Evolutionary conservation across 352 stramenopile species (phyloP).

Genomic region (Globisporangium cystogenes): DNA sequence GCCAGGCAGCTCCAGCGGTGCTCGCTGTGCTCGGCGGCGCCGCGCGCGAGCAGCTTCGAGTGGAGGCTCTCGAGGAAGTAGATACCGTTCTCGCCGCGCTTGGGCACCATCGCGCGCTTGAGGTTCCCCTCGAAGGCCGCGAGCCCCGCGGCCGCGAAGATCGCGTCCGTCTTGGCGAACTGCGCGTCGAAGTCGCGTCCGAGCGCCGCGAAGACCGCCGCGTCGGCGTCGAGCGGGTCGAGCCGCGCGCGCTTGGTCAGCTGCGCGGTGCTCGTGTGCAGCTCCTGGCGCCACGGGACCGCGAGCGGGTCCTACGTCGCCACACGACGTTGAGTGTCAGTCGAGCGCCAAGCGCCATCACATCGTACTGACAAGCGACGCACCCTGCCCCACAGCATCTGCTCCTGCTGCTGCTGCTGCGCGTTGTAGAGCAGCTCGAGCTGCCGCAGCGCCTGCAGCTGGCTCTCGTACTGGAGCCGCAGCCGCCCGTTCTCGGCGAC

Average conservation of each 20-base stretch:
- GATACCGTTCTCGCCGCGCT: constrained; percentile 6
- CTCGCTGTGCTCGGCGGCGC: not conserved
- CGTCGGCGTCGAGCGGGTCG: constrained; percentile 5
- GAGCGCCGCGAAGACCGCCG: constrained; percentile 18
- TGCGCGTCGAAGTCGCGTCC: constrained; percentile 15
- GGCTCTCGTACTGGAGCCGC: constrained; percentile 23
- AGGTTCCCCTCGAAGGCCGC: constrained; percentile 18
- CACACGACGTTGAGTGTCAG: no score
- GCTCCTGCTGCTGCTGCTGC: not conserved
- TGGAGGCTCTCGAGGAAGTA: constrained; percentile 16
- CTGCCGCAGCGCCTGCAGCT: constrained; percentile 26
- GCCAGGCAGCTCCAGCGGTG: not conserved
- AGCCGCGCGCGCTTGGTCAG: constrained; percentile 1
- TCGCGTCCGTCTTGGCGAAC: constrained; percentile 17
- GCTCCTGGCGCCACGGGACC: not conserved
- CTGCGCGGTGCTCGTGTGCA: not conserved
- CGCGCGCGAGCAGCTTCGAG: constrained; percentile 1
- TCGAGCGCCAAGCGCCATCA: no score
- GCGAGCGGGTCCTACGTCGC: not conserved
- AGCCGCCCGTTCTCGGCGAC: constrained; percentile 28
- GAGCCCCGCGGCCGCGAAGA: constrained; percentile 21
- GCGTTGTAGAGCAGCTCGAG: constrained; percentile 23
- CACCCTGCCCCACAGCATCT: no score
- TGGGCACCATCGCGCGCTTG: not conserved
- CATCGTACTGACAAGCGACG: no score